Base-by-base conservation (phyloP, 2,329 filamentous ascomycete species). In the Lachnellula occidentalis region DNA sequence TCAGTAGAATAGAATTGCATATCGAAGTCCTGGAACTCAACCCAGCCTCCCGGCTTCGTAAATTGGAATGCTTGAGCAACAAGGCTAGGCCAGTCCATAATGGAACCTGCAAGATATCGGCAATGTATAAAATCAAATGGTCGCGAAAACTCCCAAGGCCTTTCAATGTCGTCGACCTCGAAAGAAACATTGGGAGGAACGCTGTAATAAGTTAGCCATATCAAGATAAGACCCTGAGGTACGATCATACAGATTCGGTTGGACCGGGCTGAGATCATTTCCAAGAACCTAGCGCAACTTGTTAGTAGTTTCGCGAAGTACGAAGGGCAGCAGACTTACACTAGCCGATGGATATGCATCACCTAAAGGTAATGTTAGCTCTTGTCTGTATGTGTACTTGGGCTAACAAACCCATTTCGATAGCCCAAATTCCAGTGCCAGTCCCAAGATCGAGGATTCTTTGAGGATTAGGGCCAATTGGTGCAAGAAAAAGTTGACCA, bases 191-290 rank as follows among this genome's bases (percentile, higher is more conserved):
- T 87, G 39, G 74, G 72, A 1, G 82, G 81, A 6, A 84, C 75
- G 66, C 76, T 54, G 34, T 21, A 39, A 15, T 22, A 15, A 11
- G 31, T 54, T 49, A 54, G 51, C 15, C 8, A 19, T 14, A n/a
- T 2, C 43, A 53, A 51, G 53, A 17, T 24, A 12, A 42, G 1
- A 5, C 12, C 3, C 19, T 24, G 21, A 11, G 24, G 21, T 8
- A 31, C 15, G 22, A 34, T 17, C 51, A 39, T 53, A 59, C 59
- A 61, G 57, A 17, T 43, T 72, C 4, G 83, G 83, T 64, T 88
- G 85, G 21, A 86, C 82, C 1, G 84, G 83, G 1, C 82, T 86
- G 2, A 88, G 73, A 62, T 88, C 85, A 8, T 81, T 85, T 41
- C 82, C 84, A 11, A 58, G 24, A 9, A 76, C 69, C 45, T 70